Conservation (phyloP, 495 filamentous ascomycete species). For the Evansstolkia leycettana region DNA sequence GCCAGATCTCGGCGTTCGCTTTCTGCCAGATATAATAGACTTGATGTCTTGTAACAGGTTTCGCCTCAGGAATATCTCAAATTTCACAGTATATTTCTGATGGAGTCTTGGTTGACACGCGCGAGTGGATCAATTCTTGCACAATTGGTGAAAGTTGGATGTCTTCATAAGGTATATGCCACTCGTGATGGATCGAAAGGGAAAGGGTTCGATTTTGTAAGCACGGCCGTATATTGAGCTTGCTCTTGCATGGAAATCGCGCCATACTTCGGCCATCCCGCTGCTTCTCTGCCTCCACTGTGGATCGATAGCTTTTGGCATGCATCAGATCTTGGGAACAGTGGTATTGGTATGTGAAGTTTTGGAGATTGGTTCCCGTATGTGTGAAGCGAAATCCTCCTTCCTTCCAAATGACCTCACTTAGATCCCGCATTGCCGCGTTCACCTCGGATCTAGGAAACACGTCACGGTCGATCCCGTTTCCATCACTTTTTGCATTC, state of each 20-base stretch:
- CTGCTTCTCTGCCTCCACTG: not conserved
- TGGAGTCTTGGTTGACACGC: not conserved
- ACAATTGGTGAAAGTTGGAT: conserved; percentile 2
- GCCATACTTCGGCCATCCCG: not conserved
- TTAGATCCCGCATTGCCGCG: conserved; percentile 1
- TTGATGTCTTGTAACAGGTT: conserved; percentile 1
- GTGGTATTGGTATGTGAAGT: not conserved
- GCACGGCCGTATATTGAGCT: conserved; percentile 1
- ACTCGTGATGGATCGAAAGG: conserved; percentile 1
- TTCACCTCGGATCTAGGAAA: conserved; percentile 2
- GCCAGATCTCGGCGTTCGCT: conserved; percentile 2
- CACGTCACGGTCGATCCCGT: not conserved
- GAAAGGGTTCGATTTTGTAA: conserved; percentile 2
- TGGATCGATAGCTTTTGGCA: not conserved
- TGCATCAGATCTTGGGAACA: not conserved
- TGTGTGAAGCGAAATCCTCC: conserved; percentile 3
- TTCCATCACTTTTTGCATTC: not conserved
- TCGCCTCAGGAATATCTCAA: not conserved
- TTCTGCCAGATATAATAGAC: conserved; percentile 3
- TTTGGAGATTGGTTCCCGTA: not conserved
- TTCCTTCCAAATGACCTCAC: conserved; percentile 3
- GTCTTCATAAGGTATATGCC: conserved; percentile 3
- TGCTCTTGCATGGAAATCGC: not conserved
- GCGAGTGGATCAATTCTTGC: conserved; percentile 1
- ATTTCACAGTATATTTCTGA: conserved; percentile 3